Evolutionary conservation across 2,329 filamentous ascomycete genomes (phyloP).

Genomic region (Penicillium sp.): DNA sequence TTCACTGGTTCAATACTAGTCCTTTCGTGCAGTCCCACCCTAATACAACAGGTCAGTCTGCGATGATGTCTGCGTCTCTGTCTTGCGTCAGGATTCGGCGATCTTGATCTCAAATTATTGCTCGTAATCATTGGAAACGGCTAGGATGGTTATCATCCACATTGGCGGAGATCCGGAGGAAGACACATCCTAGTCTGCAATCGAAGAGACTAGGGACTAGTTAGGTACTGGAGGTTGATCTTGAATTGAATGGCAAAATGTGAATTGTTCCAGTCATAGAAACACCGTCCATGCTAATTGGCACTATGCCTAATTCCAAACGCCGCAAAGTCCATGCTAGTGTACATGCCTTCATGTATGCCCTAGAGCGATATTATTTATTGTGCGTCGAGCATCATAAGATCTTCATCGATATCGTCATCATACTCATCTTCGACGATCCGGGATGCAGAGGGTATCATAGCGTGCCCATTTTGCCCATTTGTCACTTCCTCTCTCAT

Average conservation of each 20-base stretch:
- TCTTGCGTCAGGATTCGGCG: too few species aligned
- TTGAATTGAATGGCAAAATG: background rate
- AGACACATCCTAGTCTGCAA: too few species aligned
- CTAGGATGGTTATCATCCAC: too few species aligned
- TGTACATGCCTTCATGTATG: slow-evolving; percentile 11
- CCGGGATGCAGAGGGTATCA: slow-evolving; percentile 22
- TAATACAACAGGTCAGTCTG: too few species aligned
- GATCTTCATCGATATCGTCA: slow-evolving; percentile 43
- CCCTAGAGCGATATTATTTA: slow-evolving; percentile 17
- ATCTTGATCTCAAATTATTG: too few species aligned
- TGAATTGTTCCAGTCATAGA: slow-evolving; percentile 1
- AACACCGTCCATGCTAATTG: slow-evolving; percentile 25
- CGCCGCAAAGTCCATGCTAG: slow-evolving; percentile 13
- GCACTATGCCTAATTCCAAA: slow-evolving; percentile 20
- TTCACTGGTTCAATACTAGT: too few species aligned
- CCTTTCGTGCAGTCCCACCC: too few species aligned
- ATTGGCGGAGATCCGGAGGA: too few species aligned
- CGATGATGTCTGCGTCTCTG: too few species aligned
- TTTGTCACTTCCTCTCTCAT: slow-evolving; percentile 49
- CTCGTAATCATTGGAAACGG: too few species aligned
- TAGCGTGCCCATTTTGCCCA: slow-evolving; percentile 28
- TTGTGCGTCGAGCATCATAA: slow-evolving; percentile 41
- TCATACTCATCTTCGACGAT: slow-evolving; percentile 38
- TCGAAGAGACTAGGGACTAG: too few species aligned
- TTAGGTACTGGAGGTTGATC: background rate